Base-by-base conservation (phyloP, 2,329 filamentous ascomycete genomes). In the Diaporthe ilicicola region DNA sequence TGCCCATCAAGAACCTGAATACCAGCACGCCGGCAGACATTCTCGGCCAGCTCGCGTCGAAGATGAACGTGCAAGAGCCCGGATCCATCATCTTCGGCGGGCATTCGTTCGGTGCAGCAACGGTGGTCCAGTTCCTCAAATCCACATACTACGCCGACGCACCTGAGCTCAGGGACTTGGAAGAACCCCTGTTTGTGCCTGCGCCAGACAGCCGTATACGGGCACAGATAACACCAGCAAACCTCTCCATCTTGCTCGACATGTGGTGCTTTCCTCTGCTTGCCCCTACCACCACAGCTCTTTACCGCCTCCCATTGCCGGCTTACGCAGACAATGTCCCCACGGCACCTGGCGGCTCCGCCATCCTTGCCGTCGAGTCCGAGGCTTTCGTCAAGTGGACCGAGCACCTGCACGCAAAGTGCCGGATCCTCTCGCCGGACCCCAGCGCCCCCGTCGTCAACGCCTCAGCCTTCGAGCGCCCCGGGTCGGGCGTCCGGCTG, bases 61-160 rank as follows among this genome's bases (percentile, higher is more conserved):
- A 82, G 67, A 85, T 96, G 56, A 87, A 93, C 73, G 86, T 97
- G 4, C 89, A 91, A 71, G 85, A 88, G 10, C 93, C 93, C 0
- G 94, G 94, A 1, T 89, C 87, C 66, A 90, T 97, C 55, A 88
- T 91, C 51, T 95, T 93, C 78, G 89, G 88, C 0, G 94, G 94
- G 4, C 94, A 97, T 80, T 94, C 91, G 22, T 97, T 97, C 74
- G 94, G 94, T 27, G 92, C 91, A 1, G 88, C 93, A 0, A 94
- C 92, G 0, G 85, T 89, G 24, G 86, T 92, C 2, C 94, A 97
- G 78, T 88, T 97, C 68, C 82, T 95, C 62, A 97, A 97, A 82
- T 92, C 89, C 65, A 89, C 92, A 13, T 95, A 91, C 83, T 94
- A 94, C 81, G 85, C 87, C 15, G 82, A 82, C 48, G 76, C 81